Conservation (phyloP, 768 basidiomycete genomes). For the Boletus sensibilis region DNA sequence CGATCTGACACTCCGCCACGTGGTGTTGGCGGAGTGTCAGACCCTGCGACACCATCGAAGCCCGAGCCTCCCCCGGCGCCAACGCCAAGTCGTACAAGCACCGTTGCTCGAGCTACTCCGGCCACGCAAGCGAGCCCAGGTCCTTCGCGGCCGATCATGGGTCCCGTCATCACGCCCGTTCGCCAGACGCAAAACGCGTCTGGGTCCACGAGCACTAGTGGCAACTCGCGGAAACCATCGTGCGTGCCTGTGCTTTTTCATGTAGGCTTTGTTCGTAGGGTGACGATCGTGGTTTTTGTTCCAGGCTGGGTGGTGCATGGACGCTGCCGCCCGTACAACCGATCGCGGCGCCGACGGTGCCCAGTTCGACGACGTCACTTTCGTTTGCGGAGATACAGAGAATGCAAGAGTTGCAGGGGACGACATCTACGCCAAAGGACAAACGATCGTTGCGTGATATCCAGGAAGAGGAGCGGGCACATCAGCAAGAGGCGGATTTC, state of each 20-base stretch:
- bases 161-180: slow-evolving; percentile 64
- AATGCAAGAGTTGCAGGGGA: slow-evolving; percentile 60
- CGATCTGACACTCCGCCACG: slow-evolving; percentile 7
- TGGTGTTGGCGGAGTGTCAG: slow-evolving; percentile 8
- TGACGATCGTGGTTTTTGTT: not conserved
- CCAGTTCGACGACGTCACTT: slow-evolving; percentile 30
- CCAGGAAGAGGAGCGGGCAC: slow-evolving; percentile 76
- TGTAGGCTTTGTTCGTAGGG: not conserved
- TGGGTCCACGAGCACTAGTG: slow-evolving; percentile 19
- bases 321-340: slow-evolving; percentile 53
- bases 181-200: slow-evolving; percentile 40
- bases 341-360: slow-evolving; percentile 33
- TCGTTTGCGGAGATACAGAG: slow-evolving; percentile 87
- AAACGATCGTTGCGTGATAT: slow-evolving; percentile 75
- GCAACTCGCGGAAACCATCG: slow-evolving; percentile 45
- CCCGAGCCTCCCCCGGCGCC: not conserved
- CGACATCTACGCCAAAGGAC: slow-evolving; percentile 39
- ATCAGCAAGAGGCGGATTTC: slow-evolving; percentile 74
- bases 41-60: slow-evolving; percentile 8
- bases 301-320: slow-evolving; percentile 56
- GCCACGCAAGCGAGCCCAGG: slow-evolving; percentile 23
- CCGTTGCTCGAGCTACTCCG: slow-evolving; percentile 18
- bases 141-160: slow-evolving; percentile 40
- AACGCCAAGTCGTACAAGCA: not conserved
- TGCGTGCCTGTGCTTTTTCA: slow-evolving; percentile 33